Base-by-base conservation (phyloP, 768 basidiomycete genomes). In the Lactifluus subvellereus region DNA sequence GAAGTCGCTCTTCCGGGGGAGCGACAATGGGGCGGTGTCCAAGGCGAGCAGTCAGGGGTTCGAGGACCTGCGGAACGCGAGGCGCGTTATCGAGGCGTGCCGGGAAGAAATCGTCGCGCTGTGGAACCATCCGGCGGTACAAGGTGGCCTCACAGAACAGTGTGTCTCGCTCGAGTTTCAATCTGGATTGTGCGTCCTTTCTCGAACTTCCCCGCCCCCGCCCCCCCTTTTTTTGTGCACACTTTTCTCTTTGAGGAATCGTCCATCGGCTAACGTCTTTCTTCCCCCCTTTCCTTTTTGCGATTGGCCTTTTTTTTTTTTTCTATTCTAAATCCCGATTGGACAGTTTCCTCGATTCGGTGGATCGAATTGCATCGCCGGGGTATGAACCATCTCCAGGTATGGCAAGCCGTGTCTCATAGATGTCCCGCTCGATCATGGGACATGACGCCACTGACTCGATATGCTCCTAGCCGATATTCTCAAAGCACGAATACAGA, bases 401-500 rank as follows among this genome's bases (percentile, higher is more conserved):
- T 83, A 67, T 18, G 78, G 69, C 9, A 7, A 13, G 16, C 42
- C 11, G 18, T 6, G 11, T 43, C 42, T 43, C 6, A 27, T 43
- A 16, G 6, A 18, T 10, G 59, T 45, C 50, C 27, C 22, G 37
- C 32, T 54, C 45, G 61, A 22, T 47, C 13, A 27, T 3, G 27
- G 27, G 2, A 27, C 27, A 27, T 27, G 27, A 27, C 27, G 27
- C 45, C 35, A 18, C 38, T 54, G 22, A 55, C 27, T 9, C 18
- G 22, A 54, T 37, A 45, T 33, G 2, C n/a, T 6, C 33, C 35
- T 67, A 82, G 85, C 81, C 30, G 87, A 89, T 67, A 80, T 89
- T 35, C 74, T 89, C 53, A 82, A 81, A 56, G 84, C 85, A 16
- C 79, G 86, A 55, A 76, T 89, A 43, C 80, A 80, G 52, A 88